Evolutionary conservation across 1,139 yeast species (phyloP), one percentile per base, ranked within the genome.

Genomic region (Kluyveromyces marxianus): DNA sequence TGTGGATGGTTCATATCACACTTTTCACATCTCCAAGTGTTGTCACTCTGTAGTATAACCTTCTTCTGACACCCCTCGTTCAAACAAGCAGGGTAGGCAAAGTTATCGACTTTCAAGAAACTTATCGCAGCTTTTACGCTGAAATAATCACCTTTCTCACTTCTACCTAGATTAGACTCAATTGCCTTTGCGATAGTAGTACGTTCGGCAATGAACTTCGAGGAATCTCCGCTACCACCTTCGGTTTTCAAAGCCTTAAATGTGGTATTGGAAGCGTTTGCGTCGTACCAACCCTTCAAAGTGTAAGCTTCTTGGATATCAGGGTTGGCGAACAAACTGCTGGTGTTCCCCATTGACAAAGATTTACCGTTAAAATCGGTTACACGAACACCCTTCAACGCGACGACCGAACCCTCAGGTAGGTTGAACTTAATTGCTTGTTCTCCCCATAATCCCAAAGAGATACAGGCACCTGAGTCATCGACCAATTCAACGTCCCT

Each of bases 261-360:
- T 37, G 66, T 69, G 51, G 78, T 81, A 49, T 71, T 69, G 38
- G 73, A 72, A 42, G 96, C 97, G 55, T 78, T 80, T 43, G 82
- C 77, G 59, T 88, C 96, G 60, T 81, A 94, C 99, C 99, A 94
- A 4, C 98, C 97, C 65, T 88, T 87, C 55, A 94, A 75, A 46
- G 78, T 75, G 63, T 80, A 88, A 4, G 97, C 92, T 64, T 89
- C 96, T 21, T 87, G 83, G 25, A 86, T 77, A 60, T 90, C 97
- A 1, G 98, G 98, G 55, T 87, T 86, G 10, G 85, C 74, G 39
- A 80, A 65, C 54, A 92, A 69, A 2, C 87, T 75, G 30, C 96
- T 90, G 8, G 88, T 75, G 52, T 83, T 88, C 25, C 92, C 79
- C 65, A 89, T 76, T 2, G 96, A 83, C 54, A 94, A 72, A 21